Evolutionary conservation across 1,284 basidiomycete genomes (phyloP).

Genomic region (Sporisorium exsertum): DNA sequence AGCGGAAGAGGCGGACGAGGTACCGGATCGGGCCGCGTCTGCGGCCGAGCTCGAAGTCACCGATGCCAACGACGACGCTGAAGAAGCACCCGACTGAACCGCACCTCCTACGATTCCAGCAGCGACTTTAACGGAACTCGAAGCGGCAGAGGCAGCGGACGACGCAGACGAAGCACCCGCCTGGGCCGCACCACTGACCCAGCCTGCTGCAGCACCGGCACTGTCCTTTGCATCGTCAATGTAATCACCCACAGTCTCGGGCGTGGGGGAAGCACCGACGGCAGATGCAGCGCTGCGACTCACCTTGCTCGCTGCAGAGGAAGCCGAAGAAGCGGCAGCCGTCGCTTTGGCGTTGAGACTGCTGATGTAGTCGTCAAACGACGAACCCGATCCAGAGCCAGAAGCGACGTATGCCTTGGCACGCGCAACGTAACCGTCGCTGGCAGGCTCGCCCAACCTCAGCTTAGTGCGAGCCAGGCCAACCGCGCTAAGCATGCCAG

Average conservation of each 20-base stretch:
- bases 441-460: conserved; percentile 29
- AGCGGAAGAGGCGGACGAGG: background rate
- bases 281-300: conserved; percentile 31
- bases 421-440: conserved; percentile 37
- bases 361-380: conserved; percentile 37
- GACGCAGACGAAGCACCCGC: conserved; percentile 8
- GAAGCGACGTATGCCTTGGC: conserved; percentile 39
- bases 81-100: conserved; percentile 10
- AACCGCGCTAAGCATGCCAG: conserved; percentile 50
- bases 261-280: conserved; percentile 30
- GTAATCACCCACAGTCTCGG: conserved; percentile 37
- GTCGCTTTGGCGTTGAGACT: conserved; percentile 22
- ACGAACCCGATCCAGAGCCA: conserved; percentile 28
- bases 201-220: conserved; percentile 4
- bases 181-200: background rate
- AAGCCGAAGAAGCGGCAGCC: conserved; percentile 25
- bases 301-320: conserved; percentile 12
- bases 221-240: conserved; percentile 16
- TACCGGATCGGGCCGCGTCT: background rate
- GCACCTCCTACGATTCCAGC: conserved; percentile 1
- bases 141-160: conserved; percentile 3
- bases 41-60: conserved; percentile 14
- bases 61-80: conserved; percentile 8
- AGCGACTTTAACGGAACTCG: conserved; percentile 1
- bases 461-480: conserved; percentile 43